phyloP scores from a whole-genome alignment of 371 early-diverging fungal genomes.

The Mortierella sp. region DNA sequence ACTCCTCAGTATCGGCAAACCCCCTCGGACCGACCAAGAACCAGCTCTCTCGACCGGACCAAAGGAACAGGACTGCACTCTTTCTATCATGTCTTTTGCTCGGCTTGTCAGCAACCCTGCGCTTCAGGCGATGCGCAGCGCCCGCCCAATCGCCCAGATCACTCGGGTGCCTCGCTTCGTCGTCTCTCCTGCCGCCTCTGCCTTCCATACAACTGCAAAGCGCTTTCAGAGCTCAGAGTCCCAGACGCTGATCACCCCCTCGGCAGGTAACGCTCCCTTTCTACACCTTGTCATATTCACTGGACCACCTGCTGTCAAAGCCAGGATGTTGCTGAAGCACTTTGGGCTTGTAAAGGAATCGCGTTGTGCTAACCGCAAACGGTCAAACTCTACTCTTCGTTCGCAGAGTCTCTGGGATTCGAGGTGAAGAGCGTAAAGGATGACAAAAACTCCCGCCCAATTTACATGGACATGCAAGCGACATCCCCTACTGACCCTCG shows the following conservation, averaged over 20 bases:
- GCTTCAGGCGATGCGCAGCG: conserved; percentile 33
- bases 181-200: conserved; percentile 33
- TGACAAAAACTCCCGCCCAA: conserved; percentile 65
- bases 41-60: not conserved
- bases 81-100: conserved; percentile 29
- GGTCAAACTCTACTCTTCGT: too few species aligned
- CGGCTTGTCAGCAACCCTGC: conserved; percentile 27
- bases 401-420: conserved; percentile 68
- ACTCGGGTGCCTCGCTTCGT: conserved; percentile 23
- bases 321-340: too few species aligned
- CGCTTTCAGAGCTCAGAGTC: conserved; percentile 29
- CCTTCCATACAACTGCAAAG: conserved; percentile 45
- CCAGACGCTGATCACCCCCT: conserved; percentile 36
- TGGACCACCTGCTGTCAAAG: too few species aligned
- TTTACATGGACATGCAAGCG: conserved; percentile 97
- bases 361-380: too few species aligned
- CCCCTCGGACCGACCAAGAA: too few species aligned
- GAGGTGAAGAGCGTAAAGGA: conserved; percentile 55
- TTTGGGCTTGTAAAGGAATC: too few species aligned
- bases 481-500: conserved; percentile 99
- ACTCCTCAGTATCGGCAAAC: too few species aligned
- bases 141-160: conserved; percentile 15
- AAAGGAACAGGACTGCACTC: not conserved
- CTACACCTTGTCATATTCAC: not conserved
- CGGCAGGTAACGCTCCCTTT: conserved; percentile 18